These are phyloP conservation scores for Phytopythium mirpurense DNA, from an alignment of 352 stramenopile genomes.

Conservation along the genomic window DNA sequence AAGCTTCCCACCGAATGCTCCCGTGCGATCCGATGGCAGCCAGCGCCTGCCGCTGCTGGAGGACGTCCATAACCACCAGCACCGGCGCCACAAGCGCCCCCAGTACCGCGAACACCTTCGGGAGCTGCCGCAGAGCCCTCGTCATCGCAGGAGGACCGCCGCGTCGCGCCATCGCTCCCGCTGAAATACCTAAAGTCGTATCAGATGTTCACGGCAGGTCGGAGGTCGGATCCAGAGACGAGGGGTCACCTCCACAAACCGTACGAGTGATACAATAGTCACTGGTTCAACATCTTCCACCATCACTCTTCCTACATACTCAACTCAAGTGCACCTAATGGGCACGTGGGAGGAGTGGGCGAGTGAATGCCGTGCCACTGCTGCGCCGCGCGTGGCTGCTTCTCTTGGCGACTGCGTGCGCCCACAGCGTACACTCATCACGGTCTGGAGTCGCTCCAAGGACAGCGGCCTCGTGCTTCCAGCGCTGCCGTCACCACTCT, in stretches of 20 bases:
- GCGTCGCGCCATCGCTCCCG: background rate
- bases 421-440: background rate
- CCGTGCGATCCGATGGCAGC: background rate
- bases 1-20: background rate
- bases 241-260: background rate
- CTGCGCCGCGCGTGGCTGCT: background rate
- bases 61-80: background rate
- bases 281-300: background rate
- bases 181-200: background rate
- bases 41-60: background rate
- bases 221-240: background rate
- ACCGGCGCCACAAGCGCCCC: background rate
- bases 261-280: background rate
- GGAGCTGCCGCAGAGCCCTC: background rate
- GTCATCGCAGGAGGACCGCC: background rate
- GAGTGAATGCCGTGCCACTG: too few species aligned
- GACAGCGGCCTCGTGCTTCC: too few species aligned
- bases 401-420: too few species aligned
- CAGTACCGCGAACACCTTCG: background rate
- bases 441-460: background rate
- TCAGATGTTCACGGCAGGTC: too few species aligned
- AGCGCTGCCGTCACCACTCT: too few species aligned
- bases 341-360: background rate
- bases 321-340: background rate
- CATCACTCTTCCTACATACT: background rate